phyloP scores from a whole-genome alignment of 1,284 basidiomycete species.

The Phaffia rhodozyma region DNA sequence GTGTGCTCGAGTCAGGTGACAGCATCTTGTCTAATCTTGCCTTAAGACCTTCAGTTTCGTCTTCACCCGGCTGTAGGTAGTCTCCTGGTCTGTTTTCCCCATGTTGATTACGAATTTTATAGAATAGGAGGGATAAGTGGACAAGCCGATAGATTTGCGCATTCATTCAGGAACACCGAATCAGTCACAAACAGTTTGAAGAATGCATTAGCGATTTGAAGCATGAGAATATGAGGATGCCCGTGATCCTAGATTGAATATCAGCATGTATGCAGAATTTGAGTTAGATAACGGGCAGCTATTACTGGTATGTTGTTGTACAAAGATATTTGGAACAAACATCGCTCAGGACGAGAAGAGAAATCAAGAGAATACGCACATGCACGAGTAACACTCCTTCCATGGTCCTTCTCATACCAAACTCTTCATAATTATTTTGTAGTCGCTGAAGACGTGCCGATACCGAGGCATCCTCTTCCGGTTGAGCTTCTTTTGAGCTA shows the following conservation, averaged over 20 bases:
- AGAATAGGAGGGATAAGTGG: background rate
- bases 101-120: no score
- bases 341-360: background rate
- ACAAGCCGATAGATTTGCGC: background rate
- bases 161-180: background rate
- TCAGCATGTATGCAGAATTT: background rate
- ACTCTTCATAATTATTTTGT: constrained; percentile 93
- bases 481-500: constrained; percentile 84
- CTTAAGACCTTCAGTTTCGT: constrained; percentile 80
- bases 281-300: background rate
- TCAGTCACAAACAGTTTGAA: constrained; percentile 76
- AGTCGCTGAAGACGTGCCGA: constrained; percentile 74
- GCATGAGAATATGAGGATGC: constrained; percentile 89
- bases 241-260: constrained; percentile 51
- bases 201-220: constrained; percentile 96
- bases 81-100: constrained; percentile 66
- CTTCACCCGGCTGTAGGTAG: constrained; percentile 90
- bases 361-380: constrained; percentile 31
- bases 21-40: constrained; percentile 75
- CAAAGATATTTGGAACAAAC: background rate
- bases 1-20: constrained; percentile 49
- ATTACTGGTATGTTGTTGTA: background rate
- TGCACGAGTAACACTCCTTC: constrained; percentile 96
- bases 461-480: constrained; percentile 91
- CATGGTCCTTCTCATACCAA: constrained; percentile 84